Evolutionary conservation across 305 asterid species (phyloP), one percentile per base, ranked within the genome.

Genomic region (Euphrasia arctica): DNA sequence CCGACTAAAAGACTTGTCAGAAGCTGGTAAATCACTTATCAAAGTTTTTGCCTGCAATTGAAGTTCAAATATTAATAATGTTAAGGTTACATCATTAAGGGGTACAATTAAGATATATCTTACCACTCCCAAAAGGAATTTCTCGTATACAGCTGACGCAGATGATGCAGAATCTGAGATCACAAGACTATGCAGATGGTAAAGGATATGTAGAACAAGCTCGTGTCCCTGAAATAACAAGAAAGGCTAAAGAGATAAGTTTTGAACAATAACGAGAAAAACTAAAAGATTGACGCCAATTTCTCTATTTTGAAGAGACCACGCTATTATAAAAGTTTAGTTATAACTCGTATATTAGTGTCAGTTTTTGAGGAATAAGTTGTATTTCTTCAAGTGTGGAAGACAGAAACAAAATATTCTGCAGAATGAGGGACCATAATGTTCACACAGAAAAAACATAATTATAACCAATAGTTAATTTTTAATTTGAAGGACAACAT

Each of bases 1-100:
- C 63, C 96, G 90, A 73, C 95, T 85, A 69, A 94, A 85, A 64
- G 95, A 88, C 80, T 90, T 90, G 81, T 94, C 96, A 67, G 94
- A 85, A 66, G 99, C 88, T 59, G 99, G 96, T 70, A 94, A 80
- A 71, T 76, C 79, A 63, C 77, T 83, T 62, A 94, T 80, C 83
- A 94, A 74, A 36, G 87, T 81, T 72, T 82, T 86, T 58, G 85
- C 95, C 99, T 90, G 77, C 82, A 85, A 70, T 60, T 51, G 52
- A 79, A 71, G 66, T 64, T 66, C 75, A 58, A 22, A 62, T 67
- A 59, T 80, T 60, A 83, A 75, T 45, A 62, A 50, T 58, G 50
- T 65, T 56, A 54, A 28, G 47, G 63, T 12, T 28, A 60, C 61
- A 55, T 27, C 49, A 68, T 34, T 34, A 54, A 51, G 69, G 18